Conservation (phyloP, 2,329 filamentous ascomycete genomes). For the Fusarium goolgardi region DNA sequence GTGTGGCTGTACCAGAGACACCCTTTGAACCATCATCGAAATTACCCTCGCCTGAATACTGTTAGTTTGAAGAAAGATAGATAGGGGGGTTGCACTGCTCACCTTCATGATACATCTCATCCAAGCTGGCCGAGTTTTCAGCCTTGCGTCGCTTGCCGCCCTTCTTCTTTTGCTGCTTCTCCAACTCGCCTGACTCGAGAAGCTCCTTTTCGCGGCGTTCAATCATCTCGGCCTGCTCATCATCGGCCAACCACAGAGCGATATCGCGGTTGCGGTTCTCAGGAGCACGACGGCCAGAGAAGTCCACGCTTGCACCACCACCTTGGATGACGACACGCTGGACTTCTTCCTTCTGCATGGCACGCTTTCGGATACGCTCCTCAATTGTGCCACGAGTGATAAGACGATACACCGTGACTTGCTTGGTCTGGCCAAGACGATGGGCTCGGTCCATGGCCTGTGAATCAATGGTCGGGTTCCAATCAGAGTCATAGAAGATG, state of each 20-base stretch:
- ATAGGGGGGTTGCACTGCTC: constrained; percentile 56
- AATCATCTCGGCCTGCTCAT: constrained; percentile 94
- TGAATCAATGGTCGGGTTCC: constrained; percentile 98
- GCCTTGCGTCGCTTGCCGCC: constrained; percentile 67
- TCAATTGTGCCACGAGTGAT: constrained; percentile 98
- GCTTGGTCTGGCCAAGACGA: constrained; percentile 93
- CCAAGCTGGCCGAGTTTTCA: constrained; percentile 73
- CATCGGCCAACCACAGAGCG: constrained; percentile 98
- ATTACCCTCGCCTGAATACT: constrained; percentile 83
- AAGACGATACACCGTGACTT: constrained; percentile 97
- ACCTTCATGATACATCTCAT: constrained; percentile 99
- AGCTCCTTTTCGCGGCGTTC: constrained; percentile 92
- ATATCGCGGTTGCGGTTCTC: constrained; percentile 98
- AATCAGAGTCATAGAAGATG: constrained; percentile 99
- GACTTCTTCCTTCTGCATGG: constrained; percentile 97
- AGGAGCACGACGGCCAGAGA: constrained; percentile 86
- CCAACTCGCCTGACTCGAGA: constrained; percentile 75
- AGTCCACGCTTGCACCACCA: constrained; percentile 91
- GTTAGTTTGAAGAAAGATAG: constrained; percentile 41
- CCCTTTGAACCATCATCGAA: constrained; percentile 88
- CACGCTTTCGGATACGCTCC: constrained; percentile 96
- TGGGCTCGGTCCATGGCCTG: constrained; percentile 99
- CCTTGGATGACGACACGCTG: constrained; percentile 97
- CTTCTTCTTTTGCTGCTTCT: constrained; percentile 73
- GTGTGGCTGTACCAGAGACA: constrained; percentile 70